phyloP scores from a whole-genome alignment of 1,284 basidiomycete genomes.

The Melampsora americana region DNA sequence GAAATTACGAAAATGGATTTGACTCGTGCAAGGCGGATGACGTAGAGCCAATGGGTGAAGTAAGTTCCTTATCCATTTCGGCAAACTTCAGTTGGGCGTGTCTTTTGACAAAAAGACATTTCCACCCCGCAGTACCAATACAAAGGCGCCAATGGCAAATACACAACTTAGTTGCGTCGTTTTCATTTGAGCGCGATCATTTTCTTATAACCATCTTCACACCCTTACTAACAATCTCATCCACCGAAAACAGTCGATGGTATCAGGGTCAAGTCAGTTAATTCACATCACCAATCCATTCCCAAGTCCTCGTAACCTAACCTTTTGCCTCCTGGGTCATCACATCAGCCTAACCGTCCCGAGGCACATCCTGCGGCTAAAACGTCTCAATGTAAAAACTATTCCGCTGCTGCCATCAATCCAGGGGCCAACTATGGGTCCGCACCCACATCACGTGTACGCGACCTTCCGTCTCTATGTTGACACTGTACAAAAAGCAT shows the following conservation, averaged over 20 bases:
- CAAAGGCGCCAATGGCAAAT: conserved; percentile 1
- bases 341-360: neutral
- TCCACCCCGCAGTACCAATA: neutral
- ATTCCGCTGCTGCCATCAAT: neutral
- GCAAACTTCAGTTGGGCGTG: neutral
- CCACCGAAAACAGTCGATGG: neutral
- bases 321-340: too few species aligned
- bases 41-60: conserved; percentile 49
- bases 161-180: neutral
- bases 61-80: neutral
- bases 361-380: neutral
- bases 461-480: neutral
- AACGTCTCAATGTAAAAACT: neutral
- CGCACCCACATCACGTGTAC: neutral
- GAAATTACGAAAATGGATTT: conserved; percentile 48
- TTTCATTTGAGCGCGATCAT: neutral
- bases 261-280: neutral
- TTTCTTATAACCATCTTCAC: too few species aligned
- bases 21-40: conserved; percentile 51
- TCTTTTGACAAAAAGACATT: neutral
- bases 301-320: too few species aligned
- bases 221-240: neutral
- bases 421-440: neutral
- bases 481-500: neutral
- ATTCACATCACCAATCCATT: too few species aligned